phyloP scores from a whole-genome alignment of 2,329 filamentous ascomycete species.

The Fusarium devonianum region DNA sequence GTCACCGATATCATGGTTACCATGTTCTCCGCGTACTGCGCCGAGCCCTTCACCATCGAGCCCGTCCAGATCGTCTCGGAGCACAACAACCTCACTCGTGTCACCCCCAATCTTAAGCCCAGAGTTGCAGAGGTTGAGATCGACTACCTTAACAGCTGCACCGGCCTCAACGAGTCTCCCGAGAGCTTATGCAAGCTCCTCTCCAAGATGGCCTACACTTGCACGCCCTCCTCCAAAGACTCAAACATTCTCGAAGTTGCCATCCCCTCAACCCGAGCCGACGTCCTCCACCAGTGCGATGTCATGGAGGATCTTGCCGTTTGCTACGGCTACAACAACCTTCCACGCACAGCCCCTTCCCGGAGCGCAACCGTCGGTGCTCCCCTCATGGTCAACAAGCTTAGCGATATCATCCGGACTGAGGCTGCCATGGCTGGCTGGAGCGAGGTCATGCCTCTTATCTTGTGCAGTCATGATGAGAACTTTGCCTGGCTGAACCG shows the following conservation, averaged over 20 bases:
- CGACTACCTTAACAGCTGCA: conserved; percentile 93
- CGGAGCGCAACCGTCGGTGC: conserved; percentile 87
- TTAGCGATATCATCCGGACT: conserved; percentile 85
- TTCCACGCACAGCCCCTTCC: conserved; percentile 85
- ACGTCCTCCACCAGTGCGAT: conserved; percentile 95
- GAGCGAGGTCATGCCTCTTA: conserved; percentile 95
- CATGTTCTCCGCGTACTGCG: conserved; percentile 95
- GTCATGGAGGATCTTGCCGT: conserved; percentile 99
- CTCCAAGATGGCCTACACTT: conserved; percentile 87
- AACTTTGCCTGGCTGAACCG: conserved; percentile 97
- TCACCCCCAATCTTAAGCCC: conserved; percentile 81
- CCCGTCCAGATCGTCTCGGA: conserved; percentile 91
- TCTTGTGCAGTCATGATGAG: conserved; percentile 96
- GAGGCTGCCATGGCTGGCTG: conserved; percentile 95
- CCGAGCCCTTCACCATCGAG: conserved; percentile 90
- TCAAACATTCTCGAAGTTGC: conserved; percentile 79
- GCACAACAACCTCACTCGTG: conserved; percentile 84
- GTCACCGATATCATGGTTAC: conserved; percentile 94
- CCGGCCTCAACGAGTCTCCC: conserved; percentile 78
- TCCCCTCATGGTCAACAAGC: conserved; percentile 91
- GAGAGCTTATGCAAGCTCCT: conserved; percentile 80
- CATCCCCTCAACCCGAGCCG: conserved; percentile 87
- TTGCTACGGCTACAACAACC: conserved; percentile 96
- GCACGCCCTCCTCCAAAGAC: conserved; percentile 74
- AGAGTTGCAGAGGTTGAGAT: conserved; percentile 82